Evolutionary conservation across 2,329 filamentous ascomycete species (phyloP), one percentile per base, ranked within the genome.

Genomic region (Xylariales sp.): DNA sequence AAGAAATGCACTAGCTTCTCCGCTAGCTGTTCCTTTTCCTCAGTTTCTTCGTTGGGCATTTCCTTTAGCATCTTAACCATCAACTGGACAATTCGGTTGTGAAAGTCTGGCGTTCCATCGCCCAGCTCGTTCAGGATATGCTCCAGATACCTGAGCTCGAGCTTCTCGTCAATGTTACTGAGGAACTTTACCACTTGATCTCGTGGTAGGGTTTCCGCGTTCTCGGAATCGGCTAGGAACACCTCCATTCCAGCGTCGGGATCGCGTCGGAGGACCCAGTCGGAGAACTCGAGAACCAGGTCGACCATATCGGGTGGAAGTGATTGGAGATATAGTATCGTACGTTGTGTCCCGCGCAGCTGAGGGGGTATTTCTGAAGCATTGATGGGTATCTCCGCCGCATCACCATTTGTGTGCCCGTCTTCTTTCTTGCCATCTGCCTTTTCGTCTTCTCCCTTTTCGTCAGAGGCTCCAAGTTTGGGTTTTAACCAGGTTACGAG

Each of bases 201-300:
- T 29, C 91, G 76, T 3, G 91, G 89, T 10, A 98, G 63, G 0
- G 82, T 88, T 66, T 97, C 93, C 1, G 93, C 90, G 53, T 97
- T 97, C 56, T 95, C 88, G 1, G 88, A 93, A 57, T 98, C 93
- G 1, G 87, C 88, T 0, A 93, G 66, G 61, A 98, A 98, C 1
- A 98, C 76, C 47, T 96, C 88, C 85, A 98, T 94, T 5, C 85
- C 90, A 27, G 88, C 66, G 2, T 80, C 73, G 0, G 88, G 79
- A 44, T 88, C 80, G 12, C 74, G 75, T 38, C 76, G 74, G 13
- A 98, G 62, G 0, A 89, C 87, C 93, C 93, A 98, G 48, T 85
- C 83, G 0, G 88, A 85, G 55, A 94, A 95, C 59, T 96, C 88
- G 4, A 98, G 72, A 14, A 97, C 88, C 18, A 97, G 73, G 51